A percentile compares a stretch with the other conserved stretches of the same genome.
These are phyloP conservation scores for Helenozyma baotianmanensis DNA, from an alignment of 805 yeast genomes.

Conservation along the genomic window DNA sequence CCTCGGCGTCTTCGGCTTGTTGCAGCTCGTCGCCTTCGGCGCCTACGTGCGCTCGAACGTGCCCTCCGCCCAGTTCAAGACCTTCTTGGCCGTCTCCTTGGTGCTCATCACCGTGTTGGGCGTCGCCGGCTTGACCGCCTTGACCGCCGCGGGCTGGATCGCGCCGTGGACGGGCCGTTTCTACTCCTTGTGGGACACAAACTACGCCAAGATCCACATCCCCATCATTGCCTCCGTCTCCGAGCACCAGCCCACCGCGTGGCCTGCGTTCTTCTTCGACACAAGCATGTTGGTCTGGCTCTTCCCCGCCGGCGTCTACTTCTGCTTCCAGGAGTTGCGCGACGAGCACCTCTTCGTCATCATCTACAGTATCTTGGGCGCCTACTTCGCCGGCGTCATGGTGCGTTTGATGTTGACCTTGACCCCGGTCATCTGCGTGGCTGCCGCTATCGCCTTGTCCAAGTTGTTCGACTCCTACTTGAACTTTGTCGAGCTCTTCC, in stretches of 20 bases:
- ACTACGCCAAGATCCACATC: constrained; percentile 94
- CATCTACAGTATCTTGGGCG: constrained; percentile 87
- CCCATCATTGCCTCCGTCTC: constrained; percentile 98
- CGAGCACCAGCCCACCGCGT: constrained; percentile 99
- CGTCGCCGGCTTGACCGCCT: constrained; percentile 62
- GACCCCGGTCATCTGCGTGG: constrained; percentile 93
- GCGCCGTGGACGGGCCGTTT: constrained; percentile 99
- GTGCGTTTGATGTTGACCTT: constrained; percentile 94
- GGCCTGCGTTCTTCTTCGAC: constrained; percentile 98
- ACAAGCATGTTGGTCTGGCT: constrained; percentile 91
- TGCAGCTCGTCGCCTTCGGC: constrained; percentile 87
- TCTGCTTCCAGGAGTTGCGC: constrained; percentile 81
- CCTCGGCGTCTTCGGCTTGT: constrained; percentile 90
- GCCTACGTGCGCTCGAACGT: constrained; percentile 73
- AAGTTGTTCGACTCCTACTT: constrained; percentile 78
- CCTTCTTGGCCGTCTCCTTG: constrained; percentile 59
- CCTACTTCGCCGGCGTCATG: constrained; percentile 99
- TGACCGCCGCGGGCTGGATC: constrained; percentile 87
- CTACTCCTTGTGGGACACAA: constrained; percentile 97
- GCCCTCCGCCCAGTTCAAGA: constrained; percentile 66
- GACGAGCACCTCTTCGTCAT: constrained; percentile 92
- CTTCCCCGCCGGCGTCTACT: constrained; percentile 95
- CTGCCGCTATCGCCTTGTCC: constrained; percentile 85
- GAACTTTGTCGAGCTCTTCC: constrained; percentile 50
- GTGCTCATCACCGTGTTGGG: constrained; percentile 57